Evolutionary conservation across 139 green algal species (phyloP), one percentile per base, ranked within the genome.

Genomic region (Asterochloris erici): DNA sequence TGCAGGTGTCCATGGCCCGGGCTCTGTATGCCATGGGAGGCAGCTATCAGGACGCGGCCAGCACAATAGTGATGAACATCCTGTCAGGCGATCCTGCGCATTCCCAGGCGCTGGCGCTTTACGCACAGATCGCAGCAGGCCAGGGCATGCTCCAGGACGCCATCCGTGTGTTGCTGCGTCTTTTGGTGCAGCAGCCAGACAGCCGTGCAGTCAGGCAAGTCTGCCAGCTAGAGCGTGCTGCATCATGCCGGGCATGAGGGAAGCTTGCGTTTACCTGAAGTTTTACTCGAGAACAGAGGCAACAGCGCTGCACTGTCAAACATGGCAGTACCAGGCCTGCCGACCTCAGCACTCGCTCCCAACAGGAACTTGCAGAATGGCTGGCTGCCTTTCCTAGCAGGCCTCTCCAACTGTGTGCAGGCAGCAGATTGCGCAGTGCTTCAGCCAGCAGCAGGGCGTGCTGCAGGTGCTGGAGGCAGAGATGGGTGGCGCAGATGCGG

Each of bases 81-180:
- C 61, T 85, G 24, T 27, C 76, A 61, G 62, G 77, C 60, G 38
- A 82, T 19, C 47, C 63, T 19, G 54, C 63, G 14, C 83, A 86
- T 60, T 66, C 68, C 66, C 62, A 63, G 29, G 86, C 78, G 27
- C 79, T 91, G 79, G 73, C 77, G 54, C 64, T 83, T 70, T 89
- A 89, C 83, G 85, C 81, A 29, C 70, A 74, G 21, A 87, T 90
- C 19, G 84, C 82, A 12, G 71, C 75, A 47, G 85, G 90, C 29
- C 62, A 86, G n/a, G 80, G 83, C 66, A 63, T 86, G 81, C 71
- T 74, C n/a, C 69, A 81, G 13, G 88, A 93, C 38, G 88, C 84
- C 62, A 79, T 89, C 14, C 79, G 73, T 0, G 88, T 93, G n/a
- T 68, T 89, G 2, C 77, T 93, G 15, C 82, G 89, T 26, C 86